Conservation (phyloP, 805 yeast genomes). For the Nakazawaea populi region DNA sequence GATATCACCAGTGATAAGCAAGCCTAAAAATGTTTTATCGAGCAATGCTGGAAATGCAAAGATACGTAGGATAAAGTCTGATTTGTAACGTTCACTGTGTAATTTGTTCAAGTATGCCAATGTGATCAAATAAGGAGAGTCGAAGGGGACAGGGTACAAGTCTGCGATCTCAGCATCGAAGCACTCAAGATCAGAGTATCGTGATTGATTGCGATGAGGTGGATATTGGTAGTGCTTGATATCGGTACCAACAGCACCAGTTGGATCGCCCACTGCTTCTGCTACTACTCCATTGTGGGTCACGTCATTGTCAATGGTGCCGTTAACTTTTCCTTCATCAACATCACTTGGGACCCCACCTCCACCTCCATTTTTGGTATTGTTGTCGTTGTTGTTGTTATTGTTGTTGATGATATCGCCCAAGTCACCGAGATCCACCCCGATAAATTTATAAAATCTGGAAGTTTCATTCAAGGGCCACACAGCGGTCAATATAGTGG, state of each 20-base stretch:
- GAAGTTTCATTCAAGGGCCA: constrained; percentile 80
- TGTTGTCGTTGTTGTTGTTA: background rate
- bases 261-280: too few species aligned
- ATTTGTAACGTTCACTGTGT: constrained; percentile 73
- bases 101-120: constrained; percentile 80
- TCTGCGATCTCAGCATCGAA: constrained; percentile 84
- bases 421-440: constrained; percentile 86
- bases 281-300: too few species aligned
- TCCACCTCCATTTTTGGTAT: background rate
- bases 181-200: constrained; percentile 60
- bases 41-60: constrained; percentile 91
- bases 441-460: constrained; percentile 60
- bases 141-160: constrained; percentile 76
- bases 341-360: background rate
- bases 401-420: constrained; percentile 55
- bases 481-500: constrained; percentile 92
- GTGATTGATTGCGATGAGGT: constrained; percentile 17
- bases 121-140: constrained; percentile 84
- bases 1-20: constrained; percentile 78
- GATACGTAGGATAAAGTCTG: constrained; percentile 80
- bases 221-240: background rate
- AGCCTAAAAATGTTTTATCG: constrained; percentile 71
- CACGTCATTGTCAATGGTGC: too few species aligned
- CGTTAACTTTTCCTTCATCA: too few species aligned
- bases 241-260: too few species aligned